These are phyloP conservation scores for Yarrowia sp. DNA, from an alignment of 805 yeast genomes.

Conservation along the genomic window DNA sequence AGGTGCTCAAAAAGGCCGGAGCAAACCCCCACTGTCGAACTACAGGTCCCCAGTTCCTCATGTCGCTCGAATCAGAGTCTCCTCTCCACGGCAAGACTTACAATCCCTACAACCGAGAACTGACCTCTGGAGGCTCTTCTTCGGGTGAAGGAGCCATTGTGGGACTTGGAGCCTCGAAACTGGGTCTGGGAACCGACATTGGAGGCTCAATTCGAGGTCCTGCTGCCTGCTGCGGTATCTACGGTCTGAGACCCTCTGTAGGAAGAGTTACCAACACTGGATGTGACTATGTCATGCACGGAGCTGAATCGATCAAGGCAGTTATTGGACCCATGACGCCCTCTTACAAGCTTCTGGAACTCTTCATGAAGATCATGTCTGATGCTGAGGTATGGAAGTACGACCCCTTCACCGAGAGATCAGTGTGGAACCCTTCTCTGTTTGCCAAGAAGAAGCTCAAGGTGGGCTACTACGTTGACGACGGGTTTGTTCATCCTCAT, in stretches of 20 bases:
- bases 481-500: constrained; percentile 2
- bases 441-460: not conserved
- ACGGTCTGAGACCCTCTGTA: not conserved
- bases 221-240: not conserved
- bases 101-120: constrained; percentile 6
- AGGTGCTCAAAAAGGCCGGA: constrained; percentile 3
- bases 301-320: constrained; percentile 1
- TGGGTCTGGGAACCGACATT: constrained; percentile 10
- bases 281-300: constrained; percentile 2
- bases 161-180: not conserved
- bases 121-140: constrained; percentile 9
- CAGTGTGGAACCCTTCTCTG: not conserved
- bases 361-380: constrained; percentile 11
- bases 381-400: constrained; percentile 1
- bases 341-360: not conserved
- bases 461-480: constrained; percentile 3
- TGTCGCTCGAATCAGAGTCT: constrained; percentile 10
- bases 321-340: not conserved
- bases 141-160: constrained; percentile 7
- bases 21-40: not conserved
- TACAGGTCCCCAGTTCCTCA: constrained; percentile 10
- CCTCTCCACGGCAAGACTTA: not conserved
- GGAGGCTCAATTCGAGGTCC: constrained; percentile 10
- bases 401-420: constrained; percentile 4
- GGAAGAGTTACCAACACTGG: not conserved